Percentiles rank a stretch among this genome's conserved stretches.
These are phyloP conservation scores for Suhomyces atakaporum DNA, from an alignment of 1,139 yeast genomes.

Conservation along the genomic window DNA sequence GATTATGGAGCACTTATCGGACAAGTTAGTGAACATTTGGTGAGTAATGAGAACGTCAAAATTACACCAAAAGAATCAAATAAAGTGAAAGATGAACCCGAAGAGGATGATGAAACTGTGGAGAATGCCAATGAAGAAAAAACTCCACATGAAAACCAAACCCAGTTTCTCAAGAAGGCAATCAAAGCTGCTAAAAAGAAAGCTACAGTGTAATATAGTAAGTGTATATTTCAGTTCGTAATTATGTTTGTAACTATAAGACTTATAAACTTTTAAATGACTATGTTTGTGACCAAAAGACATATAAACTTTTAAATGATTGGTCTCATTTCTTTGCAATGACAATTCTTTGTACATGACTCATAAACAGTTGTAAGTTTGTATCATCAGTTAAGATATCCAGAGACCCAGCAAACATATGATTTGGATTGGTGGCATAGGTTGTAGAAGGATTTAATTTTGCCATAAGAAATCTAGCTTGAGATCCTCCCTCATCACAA, in stretches of 20 bases:
- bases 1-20: constrained; percentile 58
- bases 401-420: constrained; percentile 28
- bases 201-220: constrained; percentile 4
- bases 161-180: constrained; percentile 34
- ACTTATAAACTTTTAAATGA: too few relatives aligned
- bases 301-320: too few relatives aligned
- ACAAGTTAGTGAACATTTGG: constrained; percentile 42
- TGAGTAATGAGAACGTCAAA: constrained; percentile 32
- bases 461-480: constrained; percentile 74
- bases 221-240: not conserved
- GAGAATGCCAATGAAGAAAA: constrained; percentile 16
- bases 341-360: constrained; percentile 47
- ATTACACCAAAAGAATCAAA: constrained; percentile 21
- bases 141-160: constrained; percentile 20
- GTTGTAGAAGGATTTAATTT: constrained; percentile 73
- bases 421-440: constrained; percentile 47
- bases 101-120: constrained; percentile 17
- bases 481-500: constrained; percentile 77
- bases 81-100: constrained; percentile 16
- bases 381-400: constrained; percentile 70
- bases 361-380: constrained; percentile 69
- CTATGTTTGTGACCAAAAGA: too few relatives aligned
- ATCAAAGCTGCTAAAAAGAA: constrained; percentile 28
- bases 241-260: not conserved
- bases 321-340: constrained; percentile 21